Percentiles rank a stretch among this genome's conserved stretches.
phyloP scores from a whole-genome alignment of 192 early-diverging fungal species.

The Diversispora epigaea region DNA sequence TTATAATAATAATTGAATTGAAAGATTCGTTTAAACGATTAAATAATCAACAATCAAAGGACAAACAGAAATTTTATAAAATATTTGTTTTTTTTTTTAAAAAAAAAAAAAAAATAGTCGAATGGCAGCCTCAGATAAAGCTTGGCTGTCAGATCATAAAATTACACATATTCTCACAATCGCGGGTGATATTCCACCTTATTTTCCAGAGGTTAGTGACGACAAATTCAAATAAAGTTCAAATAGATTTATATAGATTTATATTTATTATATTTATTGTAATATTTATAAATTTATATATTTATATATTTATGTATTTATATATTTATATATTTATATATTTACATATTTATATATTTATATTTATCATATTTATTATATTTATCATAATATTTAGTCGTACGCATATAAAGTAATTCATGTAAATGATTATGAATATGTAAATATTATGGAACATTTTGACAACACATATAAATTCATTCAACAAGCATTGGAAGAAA shows the following conservation, averaged over 20 bases:
- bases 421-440: neutral
- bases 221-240: no score
- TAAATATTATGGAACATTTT: slow-evolving; percentile 19
- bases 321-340: no score
- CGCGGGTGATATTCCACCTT: neutral
- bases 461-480: slow-evolving; percentile 5
- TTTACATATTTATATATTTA: neutral
- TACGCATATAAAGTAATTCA: slow-evolving; percentile 10
- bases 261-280: neutral
- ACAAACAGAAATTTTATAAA: neutral
- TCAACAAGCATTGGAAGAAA: neutral
- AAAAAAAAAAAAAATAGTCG: neutral
- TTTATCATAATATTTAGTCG: neutral
- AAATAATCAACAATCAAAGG: neutral
- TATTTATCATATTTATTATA: neutral
- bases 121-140: slow-evolving; percentile 12
- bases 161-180: slow-evolving; percentile 27
- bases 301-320: no score
- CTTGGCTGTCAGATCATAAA: slow-evolving; percentile 10
- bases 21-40: no score
- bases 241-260: slow-evolving; percentile 18
- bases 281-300: no score
- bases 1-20: no score
- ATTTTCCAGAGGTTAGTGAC: slow-evolving; percentile 10
- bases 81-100: neutral